Percentiles rank a stretch among this genome's conserved stretches.
Evolutionary conservation across 805 yeast genomes (phyloP).

Genomic region (Yamadazyma kitorensis): DNA sequence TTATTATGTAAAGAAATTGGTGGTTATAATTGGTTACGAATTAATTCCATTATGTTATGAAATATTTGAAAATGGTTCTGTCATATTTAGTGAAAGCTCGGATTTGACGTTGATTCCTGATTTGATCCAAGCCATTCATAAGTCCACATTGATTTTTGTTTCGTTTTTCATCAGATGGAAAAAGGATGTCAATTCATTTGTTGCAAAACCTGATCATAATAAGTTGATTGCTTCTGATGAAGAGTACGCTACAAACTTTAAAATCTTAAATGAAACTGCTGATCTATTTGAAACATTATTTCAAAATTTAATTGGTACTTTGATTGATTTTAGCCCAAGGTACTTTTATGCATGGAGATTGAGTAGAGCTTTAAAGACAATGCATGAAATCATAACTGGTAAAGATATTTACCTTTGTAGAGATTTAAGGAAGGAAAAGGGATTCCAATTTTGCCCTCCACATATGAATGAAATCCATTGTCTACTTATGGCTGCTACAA

Average conservation of each 20-base stretch:
- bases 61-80: constrained; percentile 25
- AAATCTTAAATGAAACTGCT: neutral
- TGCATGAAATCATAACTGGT: constrained; percentile 1
- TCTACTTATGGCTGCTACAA: constrained; percentile 1
- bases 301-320: neutral
- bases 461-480: constrained; percentile 2
- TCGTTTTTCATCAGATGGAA: constrained; percentile 18
- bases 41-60: constrained; percentile 30
- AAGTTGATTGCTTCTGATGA: neutral
- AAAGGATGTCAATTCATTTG: neutral
- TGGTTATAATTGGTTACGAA: constrained; percentile 26
- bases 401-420: neutral
- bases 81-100: constrained; percentile 33
- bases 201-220: neutral
- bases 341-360: constrained; percentile 69
- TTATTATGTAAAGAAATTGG: constrained; percentile 30
- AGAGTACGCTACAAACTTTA: neutral
- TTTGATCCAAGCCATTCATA: constrained; percentile 23
- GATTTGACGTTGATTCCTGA: constrained; percentile 41
- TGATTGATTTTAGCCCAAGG: constrained; percentile 41
- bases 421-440: neutral
- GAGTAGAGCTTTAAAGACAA: constrained; percentile 47
- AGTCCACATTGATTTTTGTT: constrained; percentile 22
- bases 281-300: constrained; percentile 1
- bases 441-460: neutral